Conservation (phyloP, 2,329 filamentous ascomycete genomes). For the Helicocarpus griseus region DNA sequence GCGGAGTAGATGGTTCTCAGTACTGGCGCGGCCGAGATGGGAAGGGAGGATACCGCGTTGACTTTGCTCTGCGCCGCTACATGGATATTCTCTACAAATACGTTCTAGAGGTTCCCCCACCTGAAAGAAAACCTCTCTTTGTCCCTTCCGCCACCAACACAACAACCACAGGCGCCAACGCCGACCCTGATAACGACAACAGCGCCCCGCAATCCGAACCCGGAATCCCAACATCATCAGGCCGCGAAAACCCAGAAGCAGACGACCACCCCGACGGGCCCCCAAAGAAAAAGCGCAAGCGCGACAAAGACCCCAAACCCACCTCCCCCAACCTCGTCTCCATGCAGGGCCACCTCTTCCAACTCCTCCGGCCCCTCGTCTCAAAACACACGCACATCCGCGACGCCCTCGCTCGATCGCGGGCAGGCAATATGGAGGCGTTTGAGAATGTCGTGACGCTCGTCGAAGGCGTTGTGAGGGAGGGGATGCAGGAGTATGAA, state of each 20-base stretch:
- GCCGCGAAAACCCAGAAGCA: conserved; percentile 14
- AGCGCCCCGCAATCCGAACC: conserved; percentile 18
- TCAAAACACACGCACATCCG: conserved; percentile 71
- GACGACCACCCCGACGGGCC: conserved; percentile 38
- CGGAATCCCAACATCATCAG: neutral
- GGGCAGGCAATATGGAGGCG: conserved; percentile 60
- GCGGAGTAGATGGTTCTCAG: conserved; percentile 41
- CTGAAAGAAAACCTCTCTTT: conserved; percentile 62
- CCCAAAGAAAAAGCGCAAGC: conserved; percentile 36
- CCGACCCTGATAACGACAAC: conserved; percentile 10
- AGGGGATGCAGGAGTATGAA: conserved; percentile 60
- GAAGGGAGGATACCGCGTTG: conserved; percentile 75
- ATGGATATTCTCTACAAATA: conserved; percentile 80
- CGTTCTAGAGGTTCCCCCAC: conserved; percentile 56
- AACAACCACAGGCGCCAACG: conserved; percentile 17
- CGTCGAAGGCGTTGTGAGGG: conserved; percentile 65
- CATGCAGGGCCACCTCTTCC: conserved; percentile 89
- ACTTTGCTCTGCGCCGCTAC: conserved; percentile 79
- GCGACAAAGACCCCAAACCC: conserved; percentile 32
- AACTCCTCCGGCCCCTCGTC: conserved; percentile 76
- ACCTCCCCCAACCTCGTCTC: conserved; percentile 58
- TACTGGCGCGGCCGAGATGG: conserved; percentile 79
- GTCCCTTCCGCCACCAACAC: conserved; percentile 44
- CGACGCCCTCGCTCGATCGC: conserved; percentile 64
- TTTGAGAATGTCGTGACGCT: conserved; percentile 68